Percentiles rank a stretch among this genome's conserved stretches.
Evolutionary conservation across 257 asterid species (phyloP).

Genomic region (Plectranthus barbatus): DNA sequence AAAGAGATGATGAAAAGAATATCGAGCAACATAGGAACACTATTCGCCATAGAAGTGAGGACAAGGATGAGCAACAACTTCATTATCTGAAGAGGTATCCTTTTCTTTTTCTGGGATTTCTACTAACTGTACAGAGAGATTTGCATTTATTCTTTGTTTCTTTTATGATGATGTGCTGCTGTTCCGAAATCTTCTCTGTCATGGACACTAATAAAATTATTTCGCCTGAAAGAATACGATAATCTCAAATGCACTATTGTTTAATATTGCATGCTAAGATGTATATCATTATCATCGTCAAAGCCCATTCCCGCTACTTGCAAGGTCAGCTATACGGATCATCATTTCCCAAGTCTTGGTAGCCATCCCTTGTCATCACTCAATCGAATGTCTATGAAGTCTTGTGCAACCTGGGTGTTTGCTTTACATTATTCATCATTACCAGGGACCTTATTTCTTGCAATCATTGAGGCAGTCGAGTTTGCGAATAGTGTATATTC

Average conservation of each 20-base stretch:
- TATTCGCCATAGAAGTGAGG: conserved; percentile 37
- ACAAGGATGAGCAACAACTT: conserved; percentile 34
- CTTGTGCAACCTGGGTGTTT: not conserved
- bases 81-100: conserved; percentile 41
- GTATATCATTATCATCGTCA: not conserved
- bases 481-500: not conserved
- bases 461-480: not conserved
- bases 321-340: not conserved
- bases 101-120: not conserved
- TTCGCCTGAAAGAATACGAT: not conserved
- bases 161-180: not conserved
- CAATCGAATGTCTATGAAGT: not conserved
- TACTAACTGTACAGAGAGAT: not conserved
- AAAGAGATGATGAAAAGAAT: conserved; percentile 39
- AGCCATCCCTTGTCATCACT: not conserved
- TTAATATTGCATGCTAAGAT: not conserved
- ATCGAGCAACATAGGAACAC: conserved; percentile 43
- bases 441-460: not conserved
- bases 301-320: not conserved
- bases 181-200: not conserved
- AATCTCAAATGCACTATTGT: not conserved
- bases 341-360: not conserved
- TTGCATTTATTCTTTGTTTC: not conserved
- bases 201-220: not conserved
- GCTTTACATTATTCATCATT: conserved; percentile 5